Evolutionary conservation across 306 rosid genomes (phyloP), one percentile per base, ranked within the genome.

Genomic region (Quercus ilex): DNA sequence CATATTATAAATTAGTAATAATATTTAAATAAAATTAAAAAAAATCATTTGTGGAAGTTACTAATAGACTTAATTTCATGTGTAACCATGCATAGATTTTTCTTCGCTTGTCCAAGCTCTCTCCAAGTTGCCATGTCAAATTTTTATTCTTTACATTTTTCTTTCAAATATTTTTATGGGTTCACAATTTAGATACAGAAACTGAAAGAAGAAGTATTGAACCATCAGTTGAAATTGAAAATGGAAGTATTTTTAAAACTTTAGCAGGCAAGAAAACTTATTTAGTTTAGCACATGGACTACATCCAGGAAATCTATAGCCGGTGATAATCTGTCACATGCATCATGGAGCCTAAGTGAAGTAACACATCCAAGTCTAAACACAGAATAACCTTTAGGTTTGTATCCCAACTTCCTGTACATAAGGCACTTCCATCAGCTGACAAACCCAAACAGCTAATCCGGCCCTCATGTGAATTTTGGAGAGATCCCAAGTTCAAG

Each of bases 371-470:
- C 74, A 79, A 23, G 78, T n/a, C 58, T 65, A 79, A 74, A 82
- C 43, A 74, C 76, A 53, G 14, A 80, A 86, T 78, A 73, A 93
- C 99, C 99, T 95, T 95, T 73, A 95, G 92, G 85, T 95, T 95
- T 84, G 93, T 86, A 87, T 95, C 99, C 91, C 77, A 93, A 83
- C 99, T 95, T 84, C 99, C 98, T 75, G 99, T 93, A 91, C 99
- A 95, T 83, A 95, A 80, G 78, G 99, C 99, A 87, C 99, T 95
- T 83, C 99, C 99, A 85, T 95, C 99, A 86, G 97, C 96, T 20
- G 99, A 91, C 88, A 95, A 87, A 72, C 99, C 98, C 89, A 95
- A 89, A 83, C 98, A 95, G 87, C 78, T 93, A 71, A 95, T 87
- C 85, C 86, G 89, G 33, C 81, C 77, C 78, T 86, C 98, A 38